These are phyloP conservation scores for Sclerotiophoma versabilis DNA, from an alignment of 2,329 filamentous ascomycete species.

Conservation along the genomic window DNA sequence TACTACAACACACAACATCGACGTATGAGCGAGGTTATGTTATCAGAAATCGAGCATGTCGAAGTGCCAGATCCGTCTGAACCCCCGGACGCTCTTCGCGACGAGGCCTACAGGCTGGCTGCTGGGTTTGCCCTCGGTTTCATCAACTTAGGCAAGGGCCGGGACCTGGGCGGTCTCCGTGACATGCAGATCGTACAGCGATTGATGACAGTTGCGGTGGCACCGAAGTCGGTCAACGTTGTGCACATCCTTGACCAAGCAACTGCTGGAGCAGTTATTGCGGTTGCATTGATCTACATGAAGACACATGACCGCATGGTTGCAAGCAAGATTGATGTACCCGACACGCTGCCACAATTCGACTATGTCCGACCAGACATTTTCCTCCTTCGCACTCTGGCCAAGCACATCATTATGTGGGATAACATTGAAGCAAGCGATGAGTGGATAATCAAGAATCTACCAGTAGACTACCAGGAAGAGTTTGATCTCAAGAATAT, in stretches of 20 bases:
- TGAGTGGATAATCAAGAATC: constrained; percentile 76
- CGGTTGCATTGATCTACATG: constrained; percentile 92
- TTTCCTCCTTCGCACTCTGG: constrained; percentile 85
- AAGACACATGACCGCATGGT: constrained; percentile 89
- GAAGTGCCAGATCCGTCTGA: constrained; percentile 75
- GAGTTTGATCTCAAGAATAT: constrained; percentile 67
- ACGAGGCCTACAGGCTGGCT: constrained; percentile 94
- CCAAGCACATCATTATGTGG: constrained; percentile 94
- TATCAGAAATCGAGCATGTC: constrained; percentile 92
- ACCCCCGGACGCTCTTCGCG: constrained; percentile 78
- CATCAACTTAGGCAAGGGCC: constrained; percentile 93
- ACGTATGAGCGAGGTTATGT: constrained; percentile 98
- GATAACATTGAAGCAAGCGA: constrained; percentile 76
- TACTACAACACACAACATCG: constrained; percentile 97
- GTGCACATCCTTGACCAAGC: constrained; percentile 94
- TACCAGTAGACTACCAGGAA: constrained; percentile 73
- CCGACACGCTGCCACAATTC: constrained; percentile 87
- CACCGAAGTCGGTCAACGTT: constrained; percentile 87
- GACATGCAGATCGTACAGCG: constrained; percentile 94
- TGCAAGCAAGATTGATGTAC: constrained; percentile 90
- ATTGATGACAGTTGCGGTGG: constrained; percentile 82
- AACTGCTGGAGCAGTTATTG: constrained; percentile 90
- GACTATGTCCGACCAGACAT: constrained; percentile 95
- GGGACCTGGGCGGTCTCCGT: constrained; percentile 84
- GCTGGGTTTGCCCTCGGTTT: constrained; percentile 92